These are phyloP conservation scores for Bipolaris oryzae DNA, from an alignment of 2,329 filamentous ascomycete genomes.

Conservation along the genomic window DNA sequence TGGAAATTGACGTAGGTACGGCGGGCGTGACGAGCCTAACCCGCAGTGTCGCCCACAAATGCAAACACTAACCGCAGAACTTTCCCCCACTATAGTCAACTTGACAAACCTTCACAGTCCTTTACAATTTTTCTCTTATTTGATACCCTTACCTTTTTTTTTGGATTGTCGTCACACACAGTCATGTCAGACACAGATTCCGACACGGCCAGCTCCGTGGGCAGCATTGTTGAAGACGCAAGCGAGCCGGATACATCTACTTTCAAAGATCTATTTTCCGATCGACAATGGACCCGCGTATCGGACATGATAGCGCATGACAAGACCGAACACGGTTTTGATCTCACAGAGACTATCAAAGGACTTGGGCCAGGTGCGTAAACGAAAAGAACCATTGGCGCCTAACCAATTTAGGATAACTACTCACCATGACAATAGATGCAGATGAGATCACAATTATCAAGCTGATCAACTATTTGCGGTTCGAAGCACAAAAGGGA, in stretches of 20 bases:
- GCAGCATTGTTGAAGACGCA: slow-evolving; percentile 43
- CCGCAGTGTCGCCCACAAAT: slow-evolving; percentile 40
- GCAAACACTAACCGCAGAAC: slow-evolving; percentile 32
- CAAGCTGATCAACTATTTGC: slow-evolving; percentile 56
- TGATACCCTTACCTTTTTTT: not conserved
- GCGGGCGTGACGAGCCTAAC: slow-evolving; percentile 27
- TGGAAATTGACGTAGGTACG: slow-evolving; percentile 9
- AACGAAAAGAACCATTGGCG: not conserved
- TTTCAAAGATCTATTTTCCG: slow-evolving; percentile 47
- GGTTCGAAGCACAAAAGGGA: slow-evolving; percentile 49
- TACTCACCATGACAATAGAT: slow-evolving; percentile 28
- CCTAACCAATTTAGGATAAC: slow-evolving; percentile 24
- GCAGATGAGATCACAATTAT: slow-evolving; percentile 43
- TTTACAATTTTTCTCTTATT: slow-evolving; percentile 5
- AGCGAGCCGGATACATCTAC: slow-evolving; percentile 45
- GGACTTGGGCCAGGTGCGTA: slow-evolving; percentile 37
- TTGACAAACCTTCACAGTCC: slow-evolving; percentile 5
- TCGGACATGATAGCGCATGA: slow-evolving; percentile 39
- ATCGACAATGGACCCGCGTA: slow-evolving; percentile 38
- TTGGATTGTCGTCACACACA: not conserved
- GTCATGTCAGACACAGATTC: slow-evolving; percentile 41
- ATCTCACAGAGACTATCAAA: slow-evolving; percentile 35
- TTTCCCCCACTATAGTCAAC: slow-evolving; percentile 23
- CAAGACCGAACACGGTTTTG: slow-evolving; percentile 35
- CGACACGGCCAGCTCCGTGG: slow-evolving; percentile 41